Base-by-base conservation (phyloP, 495 filamentous ascomycete genomes). In the Daldinia concentrica region DNA sequence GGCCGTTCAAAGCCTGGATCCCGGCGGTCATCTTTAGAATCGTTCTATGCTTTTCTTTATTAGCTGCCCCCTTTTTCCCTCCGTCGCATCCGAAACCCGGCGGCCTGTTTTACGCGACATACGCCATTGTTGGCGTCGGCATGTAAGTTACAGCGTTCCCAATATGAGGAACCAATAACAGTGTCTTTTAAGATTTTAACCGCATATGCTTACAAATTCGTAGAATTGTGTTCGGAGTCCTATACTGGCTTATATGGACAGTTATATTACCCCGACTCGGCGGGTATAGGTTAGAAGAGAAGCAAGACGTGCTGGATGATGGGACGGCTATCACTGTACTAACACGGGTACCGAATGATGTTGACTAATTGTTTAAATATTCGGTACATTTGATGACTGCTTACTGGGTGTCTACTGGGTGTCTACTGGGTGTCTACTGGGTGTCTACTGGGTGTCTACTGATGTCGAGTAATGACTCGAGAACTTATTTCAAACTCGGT, bases 201-300 rank as follows among this genome's bases (percentile, higher is more conserved):
- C 62, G 85, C 81, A 1, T 11, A 85, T 74, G 66, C 79, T 91
- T 58, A 61, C 59, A 67, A 71, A 61, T 72, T 36, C 2, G 17
- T 61, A 91, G 89, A 68, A 78, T 92, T 29, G 14, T 86, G 3
- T 89, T 90, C 58, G 90, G 84, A 0, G 76, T 89, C 9, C 5
- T 90, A 0, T 93, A 93, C 77, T 93, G 90, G 91, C 87, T 90
- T 67, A 68, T 92, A 56, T 92, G 89, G 89, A 90, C 88, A 4
- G 81, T 87, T 5, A 65, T 89, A 32, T 74, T 93, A 32, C 91
- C 91, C 43, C 79, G 80, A 51, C 79, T 87, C 71, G 86, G 85
- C 52, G 78, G 80, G 0, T 91, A 91, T 75, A 82, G 74, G 54
- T 81, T 91, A 15, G 89, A 88, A 62, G 84, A 90, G 71, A 85